phyloP scores from a whole-genome alignment of 805 yeast species.

The Cyberlindnera euphorbiae region DNA sequence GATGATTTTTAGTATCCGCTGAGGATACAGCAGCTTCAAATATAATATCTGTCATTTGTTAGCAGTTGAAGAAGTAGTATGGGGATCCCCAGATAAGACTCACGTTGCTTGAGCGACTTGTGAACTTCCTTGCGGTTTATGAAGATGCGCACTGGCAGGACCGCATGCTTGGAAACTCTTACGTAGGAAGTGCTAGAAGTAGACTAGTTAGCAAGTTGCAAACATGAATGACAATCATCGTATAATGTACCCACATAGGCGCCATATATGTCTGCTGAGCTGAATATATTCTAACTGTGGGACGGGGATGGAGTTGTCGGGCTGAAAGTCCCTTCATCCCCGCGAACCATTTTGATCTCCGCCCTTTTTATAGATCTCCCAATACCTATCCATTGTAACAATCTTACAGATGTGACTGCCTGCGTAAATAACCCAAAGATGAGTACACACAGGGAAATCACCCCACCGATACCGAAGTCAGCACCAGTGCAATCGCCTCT shows the following conservation, averaged over 20 bases:
- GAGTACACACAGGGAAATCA: not conserved
- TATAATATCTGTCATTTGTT: constrained; percentile 4
- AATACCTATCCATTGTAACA: no score
- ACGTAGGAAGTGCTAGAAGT: constrained; percentile 15
- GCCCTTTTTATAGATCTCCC: not conserved
- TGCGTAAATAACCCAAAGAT: no score
- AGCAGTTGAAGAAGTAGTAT: not conserved
- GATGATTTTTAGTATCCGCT: constrained; percentile 15
- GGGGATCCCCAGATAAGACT: not conserved
- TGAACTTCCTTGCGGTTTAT: constrained; percentile 15
- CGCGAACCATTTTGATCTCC: no score
- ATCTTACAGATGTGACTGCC: no score
- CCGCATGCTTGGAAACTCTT: constrained; percentile 7
- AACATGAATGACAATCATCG: not conserved
- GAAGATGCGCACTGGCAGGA: constrained; percentile 17
- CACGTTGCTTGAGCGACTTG: constrained; percentile 10
- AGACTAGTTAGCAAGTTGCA: not conserved
- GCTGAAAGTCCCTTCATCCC: no score
- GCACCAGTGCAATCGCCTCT: constrained; percentile 18
- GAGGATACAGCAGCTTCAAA: constrained; percentile 22
- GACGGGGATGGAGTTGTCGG: no score
- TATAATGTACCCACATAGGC: constrained; percentile 11
- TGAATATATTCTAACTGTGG: no score
- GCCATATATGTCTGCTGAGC: constrained; percentile 10
- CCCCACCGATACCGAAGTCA: constrained; percentile 9